Evolutionary conservation across 129 eudicot species (phyloP), one percentile per base, ranked within the genome.

Genomic region (Escallonia rubra): DNA sequence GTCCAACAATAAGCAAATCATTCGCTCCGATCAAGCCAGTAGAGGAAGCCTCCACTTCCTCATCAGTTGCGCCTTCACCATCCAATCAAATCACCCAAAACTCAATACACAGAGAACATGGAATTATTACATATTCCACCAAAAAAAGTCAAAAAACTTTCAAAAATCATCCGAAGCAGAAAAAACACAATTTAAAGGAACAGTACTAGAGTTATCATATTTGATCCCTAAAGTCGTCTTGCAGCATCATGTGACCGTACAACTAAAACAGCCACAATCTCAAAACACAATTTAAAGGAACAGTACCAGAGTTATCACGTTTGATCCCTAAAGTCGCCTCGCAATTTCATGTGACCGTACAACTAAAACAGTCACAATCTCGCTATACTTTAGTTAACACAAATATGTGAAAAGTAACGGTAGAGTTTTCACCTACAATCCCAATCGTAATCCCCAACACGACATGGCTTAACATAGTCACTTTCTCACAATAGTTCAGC

Each of bases 1-100:
- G 98, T 47, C 98, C 98, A 59, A 88, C 96, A 64, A 92, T 92
- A 76, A 92, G 82, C 85, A 92, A 74, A 76, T 92, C 96, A 44
- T 71, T 73, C 13, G 88, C 86, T 72, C 96, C 96, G 65, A 86
- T 74, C 23, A 57, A 16, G 15, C 79, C 44, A 50, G 84, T 54
- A 59, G 80, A 80, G 42, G 90, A 78, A 46, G 72, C 45, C 45
- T 77, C 85, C 60, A 72, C 11, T 76, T 67, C 86, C 67, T 72
- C 71, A 65, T 71, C 82, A 59, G 80, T 72, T 38, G 78, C 86
- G 47, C 83, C 96, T 85, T 59, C 61, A 63, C 57, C 45, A 74
- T 68, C 83, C 74, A 65, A 52, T 56, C 8, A 49, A 9, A 44
- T 50, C 74, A 64, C 7, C 47, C 42, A 47, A 5, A 62, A 64